Conservation (phyloP, 1,139 yeast genomes). For the Petasospora rhodanensis region DNA sequence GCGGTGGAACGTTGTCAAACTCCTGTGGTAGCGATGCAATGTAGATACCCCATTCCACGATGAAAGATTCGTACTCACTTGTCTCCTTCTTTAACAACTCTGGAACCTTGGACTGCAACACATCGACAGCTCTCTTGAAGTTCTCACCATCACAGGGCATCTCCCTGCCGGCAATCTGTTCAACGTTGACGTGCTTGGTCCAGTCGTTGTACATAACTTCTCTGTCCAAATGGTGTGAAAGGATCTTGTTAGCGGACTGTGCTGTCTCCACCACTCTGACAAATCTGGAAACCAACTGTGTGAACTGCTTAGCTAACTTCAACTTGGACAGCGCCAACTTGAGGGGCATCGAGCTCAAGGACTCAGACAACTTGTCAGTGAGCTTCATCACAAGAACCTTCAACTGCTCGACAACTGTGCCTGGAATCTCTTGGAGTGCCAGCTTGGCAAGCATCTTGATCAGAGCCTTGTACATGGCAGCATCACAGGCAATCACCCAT, state of each 20-base stretch:
- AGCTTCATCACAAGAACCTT: constrained; percentile 41
- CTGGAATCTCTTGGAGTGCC: constrained; percentile 59
- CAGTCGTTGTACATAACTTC: constrained; percentile 57
- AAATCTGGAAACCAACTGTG: constrained; percentile 51
- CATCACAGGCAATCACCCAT: constrained; percentile 69
- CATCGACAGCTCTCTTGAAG: constrained; percentile 32
- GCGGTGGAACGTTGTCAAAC: constrained; percentile 45
- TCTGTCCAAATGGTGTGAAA: constrained; percentile 44
- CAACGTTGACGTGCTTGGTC: constrained; percentile 47
- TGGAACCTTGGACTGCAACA: constrained; percentile 42
- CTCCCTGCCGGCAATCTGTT: constrained; percentile 48
- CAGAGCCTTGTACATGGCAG: constrained; percentile 55
- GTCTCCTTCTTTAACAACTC: constrained; percentile 30
- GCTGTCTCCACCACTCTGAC: constrained; percentile 60
- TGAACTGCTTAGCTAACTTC: constrained; percentile 52
- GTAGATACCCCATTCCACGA: constrained; percentile 36
- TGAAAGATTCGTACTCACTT: constrained; percentile 19
- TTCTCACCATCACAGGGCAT: constrained; percentile 45
- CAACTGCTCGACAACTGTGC: constrained; percentile 47
- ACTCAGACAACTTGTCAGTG: constrained; percentile 36
- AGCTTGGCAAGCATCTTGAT: constrained; percentile 63
- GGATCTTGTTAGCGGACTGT: constrained; percentile 46
- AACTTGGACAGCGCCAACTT: constrained; percentile 49
- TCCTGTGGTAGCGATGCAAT: constrained; percentile 43
- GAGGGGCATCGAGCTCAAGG: constrained; percentile 45